Evolutionary conservation across 2,329 filamentous ascomycete species (phyloP), one percentile per base, ranked within the genome.

Genomic region (Fusarium citri): DNA sequence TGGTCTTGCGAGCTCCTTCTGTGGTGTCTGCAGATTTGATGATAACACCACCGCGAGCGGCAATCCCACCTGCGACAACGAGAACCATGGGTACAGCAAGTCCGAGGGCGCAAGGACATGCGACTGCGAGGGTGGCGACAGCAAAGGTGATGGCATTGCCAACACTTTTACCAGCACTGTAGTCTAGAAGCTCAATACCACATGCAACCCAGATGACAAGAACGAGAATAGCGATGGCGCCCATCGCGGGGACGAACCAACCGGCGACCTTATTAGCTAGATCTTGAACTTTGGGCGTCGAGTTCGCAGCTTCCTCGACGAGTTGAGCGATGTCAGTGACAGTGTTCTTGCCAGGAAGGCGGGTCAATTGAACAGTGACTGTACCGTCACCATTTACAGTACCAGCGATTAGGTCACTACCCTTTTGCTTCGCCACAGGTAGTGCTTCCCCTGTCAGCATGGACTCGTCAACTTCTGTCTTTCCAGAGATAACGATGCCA

Each of bases 51-150:
- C 80, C 77, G 14, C 85, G 80, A 5, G 89, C 88, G 0, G 86
- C 87, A 5, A 89, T 82, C 2, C 88, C 87, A 10, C 87, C 84
- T 3, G 86, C 85, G 40, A 91, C 86, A 2, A 91, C 84, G 9
- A 91, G 77, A 4, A 91, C 89, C 87, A 91, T 90, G 0, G 89
- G 89, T 0, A 91, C 88, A 3, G 88, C 88, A 3, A 92, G 81
- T 0, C 88, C 88, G 30, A 92, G 84, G 0, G 89, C 89, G 62
- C 89, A 91, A 4, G 89, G 89, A 68, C 89, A 92, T 0, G 88
- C 89, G 2, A 91, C 84, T 12, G 87, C 84, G 1, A 91, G 82
- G 0, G 87, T 86, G 4, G 89, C 79, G 4, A 80, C 75, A 5
- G 78, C 74, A 46, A 80, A 80, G 0, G 78, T 81, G 23, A 80